Base-by-base conservation (phyloP, 2,329 filamentous ascomycete genomes). In the Hymenoscyphus linearis region DNA sequence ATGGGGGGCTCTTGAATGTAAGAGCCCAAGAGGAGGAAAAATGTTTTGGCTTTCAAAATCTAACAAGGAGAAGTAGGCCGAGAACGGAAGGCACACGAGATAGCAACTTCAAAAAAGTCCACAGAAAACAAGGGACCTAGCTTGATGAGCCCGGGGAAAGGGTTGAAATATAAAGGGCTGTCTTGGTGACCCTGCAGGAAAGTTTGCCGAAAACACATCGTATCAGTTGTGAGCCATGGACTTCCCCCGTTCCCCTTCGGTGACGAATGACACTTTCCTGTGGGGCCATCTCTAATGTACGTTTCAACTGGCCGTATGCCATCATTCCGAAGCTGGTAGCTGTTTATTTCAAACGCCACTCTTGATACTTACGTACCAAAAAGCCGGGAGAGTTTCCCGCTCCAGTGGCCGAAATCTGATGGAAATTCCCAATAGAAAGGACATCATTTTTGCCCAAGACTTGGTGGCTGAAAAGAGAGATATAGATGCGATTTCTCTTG, bases 71-170 rank as follows among this genome's bases (percentile, higher is more conserved):
- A 44, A 58, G 36, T 34, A 57, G 26, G 52, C 59, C 59, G 36
- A 61, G 60, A 47, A 60, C 60, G 62, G 62, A 62, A 60, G 47
- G 36, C 60, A 60, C 25, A 35, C 52, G 50, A 31, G 58, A 34
- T 47, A 60, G 58, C 35, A 60, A 35, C 55, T 31, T 60, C 35
- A n/a, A 57, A 1, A 37, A 34, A 40, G n/a, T n/a, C 16, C 37
- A 40, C 37, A 16, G 37, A 40, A 40, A 40, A 40, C 5, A 16
- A 40, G 16, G 16, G 37, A 40, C 37, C 55, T 36, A 50, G n/a
- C 52, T 31, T 31, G 31, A 31, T 35, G 60, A 52, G 56, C 35
- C 35, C 13, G 37, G 56, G 56, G 40, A 37, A 26, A 22, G 4
- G 40, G 52, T 26, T 59, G 36, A 40, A 55, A 27, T 62, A 62